phyloP scores from a whole-genome alignment of 225 moss, liverwort and hornwort species.

The Ulota crispa region DNA sequence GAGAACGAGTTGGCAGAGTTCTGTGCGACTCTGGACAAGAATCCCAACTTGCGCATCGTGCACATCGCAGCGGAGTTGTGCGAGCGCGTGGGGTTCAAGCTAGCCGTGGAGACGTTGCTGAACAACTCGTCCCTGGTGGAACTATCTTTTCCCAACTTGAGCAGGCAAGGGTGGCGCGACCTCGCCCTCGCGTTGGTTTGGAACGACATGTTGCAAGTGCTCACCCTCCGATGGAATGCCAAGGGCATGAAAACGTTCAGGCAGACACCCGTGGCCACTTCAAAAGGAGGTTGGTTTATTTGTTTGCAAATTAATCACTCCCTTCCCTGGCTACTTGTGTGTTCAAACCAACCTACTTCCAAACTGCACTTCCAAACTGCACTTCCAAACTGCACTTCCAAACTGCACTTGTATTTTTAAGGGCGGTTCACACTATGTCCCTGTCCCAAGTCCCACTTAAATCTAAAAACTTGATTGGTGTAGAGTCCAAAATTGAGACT shows the following conservation, averaged over 20 bases:
- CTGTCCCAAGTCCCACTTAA: no score
- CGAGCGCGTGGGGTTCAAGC: slow-evolving; percentile 16
- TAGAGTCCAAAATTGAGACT: no score
- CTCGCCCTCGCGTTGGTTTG: slow-evolving; percentile 18
- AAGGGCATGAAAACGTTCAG: slow-evolving; percentile 21
- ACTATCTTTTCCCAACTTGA: slow-evolving; percentile 36
- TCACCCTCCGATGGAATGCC: slow-evolving; percentile 23
- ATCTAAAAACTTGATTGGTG: no score
- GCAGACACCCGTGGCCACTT: neutral
- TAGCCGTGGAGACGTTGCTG: slow-evolving; percentile 16
- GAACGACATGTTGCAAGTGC: slow-evolving; percentile 14
- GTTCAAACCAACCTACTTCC: no score
- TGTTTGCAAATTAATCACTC: no score
- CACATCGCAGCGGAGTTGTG: slow-evolving; percentile 33
- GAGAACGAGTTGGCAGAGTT: slow-evolving; percentile 32
- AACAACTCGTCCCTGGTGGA: slow-evolving; percentile 29
- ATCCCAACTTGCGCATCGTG: slow-evolving; percentile 13
- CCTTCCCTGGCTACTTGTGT: no score
- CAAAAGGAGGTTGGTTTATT: neutral
- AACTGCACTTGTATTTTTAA: no score
- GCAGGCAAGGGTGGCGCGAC: slow-evolving; percentile 33
- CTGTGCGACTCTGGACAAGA: slow-evolving; percentile 9
- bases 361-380: no score
- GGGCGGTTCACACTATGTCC: no score
- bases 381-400: no score